Evolutionary conservation across 208 protist genomes (phyloP).

Genomic region (Acanthamoeba rhysodes): DNA sequence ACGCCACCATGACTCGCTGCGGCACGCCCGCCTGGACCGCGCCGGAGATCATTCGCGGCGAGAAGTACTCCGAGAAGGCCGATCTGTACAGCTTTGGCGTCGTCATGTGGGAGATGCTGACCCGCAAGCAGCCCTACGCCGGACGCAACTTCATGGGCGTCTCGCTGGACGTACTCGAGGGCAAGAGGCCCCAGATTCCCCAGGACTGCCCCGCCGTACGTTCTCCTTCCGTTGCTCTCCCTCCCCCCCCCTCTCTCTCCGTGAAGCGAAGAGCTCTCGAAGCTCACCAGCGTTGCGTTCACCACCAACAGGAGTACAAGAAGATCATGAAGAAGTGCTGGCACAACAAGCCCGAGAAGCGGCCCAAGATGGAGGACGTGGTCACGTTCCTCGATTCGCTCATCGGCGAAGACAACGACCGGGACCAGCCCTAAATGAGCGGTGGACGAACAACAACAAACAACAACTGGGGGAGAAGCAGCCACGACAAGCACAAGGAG

Average conservation of each 20-base stretch:
- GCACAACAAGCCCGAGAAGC: not conserved
- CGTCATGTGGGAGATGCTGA: constrained; percentile 74
- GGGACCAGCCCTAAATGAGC: not conserved
- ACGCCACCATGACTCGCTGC: not conserved
- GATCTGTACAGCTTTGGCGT: constrained; percentile 78
- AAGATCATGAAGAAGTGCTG: constrained; percentile 39
- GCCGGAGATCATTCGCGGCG: too few relatives aligned
- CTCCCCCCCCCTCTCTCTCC: too few relatives aligned
- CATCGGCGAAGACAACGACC: not conserved
- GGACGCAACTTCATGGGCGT: constrained; percentile 21
- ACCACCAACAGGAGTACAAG: not conserved
- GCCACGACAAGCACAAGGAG: not conserved
- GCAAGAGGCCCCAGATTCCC: not conserved
- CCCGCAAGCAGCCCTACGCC: not conserved
- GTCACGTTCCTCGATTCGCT: not conserved
- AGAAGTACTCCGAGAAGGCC: constrained; percentile 79
- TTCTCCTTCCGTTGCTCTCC: not conserved
- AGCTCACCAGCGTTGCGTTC: too few relatives aligned
- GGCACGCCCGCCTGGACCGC: not conserved
- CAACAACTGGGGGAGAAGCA: not conserved
- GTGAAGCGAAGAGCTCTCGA: not conserved
- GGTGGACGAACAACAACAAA: not conserved
- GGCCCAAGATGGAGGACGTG: constrained; percentile 20
- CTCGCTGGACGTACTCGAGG: not conserved
- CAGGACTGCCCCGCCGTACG: not conserved